Evolutionary conservation across 768 basidiomycete species (phyloP).

Genomic region (Phaffia tasmanica): DNA sequence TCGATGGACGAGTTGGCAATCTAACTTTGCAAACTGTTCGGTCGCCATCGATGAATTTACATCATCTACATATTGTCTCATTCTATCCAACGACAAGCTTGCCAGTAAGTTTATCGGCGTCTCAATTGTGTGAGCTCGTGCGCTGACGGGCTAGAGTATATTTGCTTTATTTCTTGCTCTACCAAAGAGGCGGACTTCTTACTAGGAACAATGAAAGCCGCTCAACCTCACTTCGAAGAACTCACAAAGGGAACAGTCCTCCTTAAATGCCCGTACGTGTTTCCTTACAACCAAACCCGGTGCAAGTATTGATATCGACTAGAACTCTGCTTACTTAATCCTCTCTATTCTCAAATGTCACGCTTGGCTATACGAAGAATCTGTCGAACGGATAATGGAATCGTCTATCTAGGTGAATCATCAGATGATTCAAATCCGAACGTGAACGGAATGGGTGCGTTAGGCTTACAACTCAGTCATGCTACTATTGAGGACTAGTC

Average conservation of each 20-base stretch:
- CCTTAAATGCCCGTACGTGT: slow-evolving; percentile 22
- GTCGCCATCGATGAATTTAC: slow-evolving; percentile 22
- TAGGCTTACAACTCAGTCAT: too few relatives aligned
- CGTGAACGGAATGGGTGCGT: too few relatives aligned
- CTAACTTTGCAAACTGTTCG: slow-evolving; percentile 20
- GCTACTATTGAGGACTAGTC: too few relatives aligned
- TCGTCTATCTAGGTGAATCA: too few relatives aligned
- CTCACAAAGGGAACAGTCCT: slow-evolving; percentile 11
- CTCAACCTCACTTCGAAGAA: slow-evolving; percentile 22
- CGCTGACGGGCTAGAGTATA: background rate
- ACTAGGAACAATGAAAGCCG: slow-evolving; percentile 14
- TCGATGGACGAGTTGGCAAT: slow-evolving; percentile 16
- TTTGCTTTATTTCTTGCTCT: background rate
- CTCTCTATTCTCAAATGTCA: too few relatives aligned
- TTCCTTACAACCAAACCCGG: too few relatives aligned
- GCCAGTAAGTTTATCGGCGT: background rate
- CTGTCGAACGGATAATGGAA: too few relatives aligned
- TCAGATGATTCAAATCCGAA: too few relatives aligned
- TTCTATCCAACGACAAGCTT: slow-evolving; percentile 22
- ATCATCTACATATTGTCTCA: slow-evolving; percentile 22
- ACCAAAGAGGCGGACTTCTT: slow-evolving; percentile 9
- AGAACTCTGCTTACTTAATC: too few relatives aligned
- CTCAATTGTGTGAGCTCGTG: background rate
- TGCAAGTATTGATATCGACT: too few relatives aligned
- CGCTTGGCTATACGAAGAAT: too few relatives aligned